Conservation (phyloP, 2,329 filamentous ascomycete species). For the Trichophyton schoenleinii region DNA sequence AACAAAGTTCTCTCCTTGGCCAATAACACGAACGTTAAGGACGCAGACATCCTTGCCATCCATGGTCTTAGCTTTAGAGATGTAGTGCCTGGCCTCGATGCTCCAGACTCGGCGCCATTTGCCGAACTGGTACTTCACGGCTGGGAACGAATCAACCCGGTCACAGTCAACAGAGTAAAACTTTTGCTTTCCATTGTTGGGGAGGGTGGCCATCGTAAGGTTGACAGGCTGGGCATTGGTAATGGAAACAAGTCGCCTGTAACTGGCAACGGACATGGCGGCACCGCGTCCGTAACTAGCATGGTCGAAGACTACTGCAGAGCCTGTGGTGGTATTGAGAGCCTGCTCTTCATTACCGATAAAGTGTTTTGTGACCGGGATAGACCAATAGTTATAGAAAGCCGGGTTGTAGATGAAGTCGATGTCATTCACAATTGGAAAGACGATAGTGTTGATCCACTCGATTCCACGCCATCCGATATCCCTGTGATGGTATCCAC, state of each 20-base stretch:
- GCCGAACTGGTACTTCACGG: slow-evolving; percentile 13
- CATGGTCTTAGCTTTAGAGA: slow-evolving; percentile 8
- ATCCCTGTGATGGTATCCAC: slow-evolving; percentile 12
- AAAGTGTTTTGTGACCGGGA: slow-evolving; percentile 12
- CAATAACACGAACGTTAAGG: slow-evolving; percentile 14
- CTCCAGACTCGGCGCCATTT: slow-evolving; percentile 13
- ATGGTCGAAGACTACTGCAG: slow-evolving; percentile 15
- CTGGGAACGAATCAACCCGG: slow-evolving; percentile 9
- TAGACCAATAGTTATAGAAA: slow-evolving; percentile 14
- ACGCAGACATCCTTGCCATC: slow-evolving; percentile 13
- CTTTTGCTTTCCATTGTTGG: slow-evolving; percentile 15
- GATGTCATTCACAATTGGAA: slow-evolving; percentile 13
- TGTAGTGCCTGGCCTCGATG: slow-evolving; percentile 12
- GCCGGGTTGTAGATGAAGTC: slow-evolving; percentile 15
- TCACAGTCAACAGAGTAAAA: slow-evolving; percentile 14
- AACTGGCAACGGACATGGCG: slow-evolving; percentile 13
- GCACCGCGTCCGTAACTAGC: slow-evolving; percentile 15
- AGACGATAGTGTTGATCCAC: slow-evolving; percentile 14
- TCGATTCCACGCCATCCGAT: slow-evolving; percentile 11
- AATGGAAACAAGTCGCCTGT: slow-evolving; percentile 11
- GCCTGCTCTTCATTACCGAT: slow-evolving; percentile 14
- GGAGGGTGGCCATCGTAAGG: slow-evolving; percentile 6
- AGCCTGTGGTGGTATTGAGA: slow-evolving; percentile 13
- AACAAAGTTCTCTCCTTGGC: slow-evolving; percentile 12
- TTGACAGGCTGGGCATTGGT: slow-evolving; percentile 13